These are phyloP conservation scores for Ramaria sp. DNA, from an alignment of 768 basidiomycete genomes.

Conservation along the genomic window DNA sequence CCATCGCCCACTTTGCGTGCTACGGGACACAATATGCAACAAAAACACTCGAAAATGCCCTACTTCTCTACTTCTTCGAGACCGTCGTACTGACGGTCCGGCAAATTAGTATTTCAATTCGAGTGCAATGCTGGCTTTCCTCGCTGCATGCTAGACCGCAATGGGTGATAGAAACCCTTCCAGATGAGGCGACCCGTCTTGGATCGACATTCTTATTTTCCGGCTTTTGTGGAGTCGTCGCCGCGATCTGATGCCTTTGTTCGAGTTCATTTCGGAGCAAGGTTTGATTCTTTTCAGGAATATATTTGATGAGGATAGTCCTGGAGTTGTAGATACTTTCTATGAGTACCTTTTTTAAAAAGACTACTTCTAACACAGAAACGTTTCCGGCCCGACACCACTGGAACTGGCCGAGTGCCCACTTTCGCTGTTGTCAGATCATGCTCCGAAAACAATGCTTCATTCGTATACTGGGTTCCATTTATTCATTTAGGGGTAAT, in stretches of 20 bases:
- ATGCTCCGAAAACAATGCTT: background rate
- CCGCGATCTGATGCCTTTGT: constrained; percentile 20
- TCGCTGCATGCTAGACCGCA: constrained; percentile 21
- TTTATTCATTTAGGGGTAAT: background rate
- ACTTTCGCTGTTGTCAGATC: background rate
- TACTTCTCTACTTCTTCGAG: constrained; percentile 18
- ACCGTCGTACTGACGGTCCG: constrained; percentile 17
- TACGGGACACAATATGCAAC: constrained; percentile 18
- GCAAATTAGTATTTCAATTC: constrained; percentile 13
- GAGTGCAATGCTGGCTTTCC: too few species aligned
- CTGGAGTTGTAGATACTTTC: constrained; percentile 8
- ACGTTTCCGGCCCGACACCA: background rate
- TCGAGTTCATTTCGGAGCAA: background rate
- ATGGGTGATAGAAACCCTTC: constrained; percentile 15
- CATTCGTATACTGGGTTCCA: background rate
- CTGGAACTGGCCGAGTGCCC: background rate
- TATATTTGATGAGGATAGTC: constrained; percentile 19
- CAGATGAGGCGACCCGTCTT: constrained; percentile 22
- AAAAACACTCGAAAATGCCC: constrained; percentile 19
- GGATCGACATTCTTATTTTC: constrained; percentile 21
- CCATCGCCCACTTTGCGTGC: constrained; percentile 24
- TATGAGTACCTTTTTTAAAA: constrained; percentile 10
- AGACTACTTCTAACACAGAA: background rate
- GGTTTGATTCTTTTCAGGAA: background rate
- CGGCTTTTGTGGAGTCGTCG: constrained; percentile 24